These are phyloP conservation scores for Rhododendron simsii DNA, from an alignment of 148 eudicot species.

Conservation along the genomic window DNA sequence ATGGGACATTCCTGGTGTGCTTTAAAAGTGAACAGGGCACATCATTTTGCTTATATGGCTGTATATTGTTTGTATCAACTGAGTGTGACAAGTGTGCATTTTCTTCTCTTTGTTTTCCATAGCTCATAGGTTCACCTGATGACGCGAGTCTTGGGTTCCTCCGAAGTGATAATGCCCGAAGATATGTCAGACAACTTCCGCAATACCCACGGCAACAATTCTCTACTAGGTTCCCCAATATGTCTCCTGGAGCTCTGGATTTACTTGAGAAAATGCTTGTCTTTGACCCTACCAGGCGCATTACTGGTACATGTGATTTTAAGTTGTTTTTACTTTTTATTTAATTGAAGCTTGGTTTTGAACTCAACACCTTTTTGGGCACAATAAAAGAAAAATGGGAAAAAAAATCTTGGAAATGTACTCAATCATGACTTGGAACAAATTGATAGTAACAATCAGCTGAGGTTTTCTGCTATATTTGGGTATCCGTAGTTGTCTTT, in stretches of 20 bases:
- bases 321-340: neutral
- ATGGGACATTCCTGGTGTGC: neutral
- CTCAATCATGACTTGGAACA: neutral
- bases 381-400: neutral
- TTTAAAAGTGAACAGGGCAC: neutral
- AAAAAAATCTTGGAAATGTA: neutral
- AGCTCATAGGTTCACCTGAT: constrained; percentile 97
- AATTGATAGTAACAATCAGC: neutral
- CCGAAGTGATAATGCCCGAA: constrained; percentile 78
- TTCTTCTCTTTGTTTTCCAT: constrained; percentile 21
- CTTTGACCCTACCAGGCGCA: constrained; percentile 86
- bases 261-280: constrained; percentile 90
- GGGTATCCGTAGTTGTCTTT: neutral
- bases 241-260: constrained; percentile 74
- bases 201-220: constrained; percentile 71
- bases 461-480: neutral
- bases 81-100: constrained; percentile 1
- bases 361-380: neutral
- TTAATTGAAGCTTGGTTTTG: neutral
- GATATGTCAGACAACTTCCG: constrained; percentile 85
- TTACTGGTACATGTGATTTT: constrained; percentile 53
- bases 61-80: neutral
- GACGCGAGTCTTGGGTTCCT: constrained; percentile 83
- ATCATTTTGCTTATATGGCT: neutral
- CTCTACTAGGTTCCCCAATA: constrained; percentile 62